Evolutionary conservation across 352 stramenopile species (phyloP), one percentile per base, ranked within the genome.

Genomic region (Phytophthora tentaculata): DNA sequence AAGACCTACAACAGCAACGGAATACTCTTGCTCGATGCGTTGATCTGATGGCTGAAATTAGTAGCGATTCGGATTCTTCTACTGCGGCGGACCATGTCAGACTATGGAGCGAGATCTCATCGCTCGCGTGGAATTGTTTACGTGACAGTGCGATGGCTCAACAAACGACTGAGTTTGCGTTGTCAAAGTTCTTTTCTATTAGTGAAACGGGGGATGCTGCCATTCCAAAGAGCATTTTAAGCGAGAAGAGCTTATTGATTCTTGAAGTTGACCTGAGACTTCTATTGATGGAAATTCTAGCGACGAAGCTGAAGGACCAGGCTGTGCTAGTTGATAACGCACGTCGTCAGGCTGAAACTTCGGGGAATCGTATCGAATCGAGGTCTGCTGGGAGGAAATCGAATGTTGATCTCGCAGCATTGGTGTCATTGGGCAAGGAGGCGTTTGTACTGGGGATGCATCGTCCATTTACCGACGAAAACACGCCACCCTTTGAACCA

Each of bases 181-280:
- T 92, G n/a, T 47, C 71, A 16, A 52, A 64, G 1, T 88, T 77
- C 49, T 94, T 92, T 49, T 23, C 28, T 2, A 17, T 19, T 2
- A 43, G 61, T 26, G 66, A 74, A 61, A 28, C 55, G 13, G 54
- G 55, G 1, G 55, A 76, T 12, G 10, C 45, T 59, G 22, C 57
- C 3, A 24, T 6, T 10, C n/a, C 49, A 14, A 71, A 69, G 41
- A 55, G 23, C 14, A 69, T 76, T 65, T 65, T 56, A 45, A 29
- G 17, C 24, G 73, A 91, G 55, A 88, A 89, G 56, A 81, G 81
- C 19, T 57, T 89, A 5, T 69, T 79, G 75, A 52, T 83, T 23
- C 48, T 86, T 4, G 84, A 92, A 53, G 64, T 91, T 12, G 81
- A 91, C 24, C 60, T 90, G 37, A 69, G 77, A 2, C 48, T 86